Conservation (phyloP, 192 early-diverging fungal genomes). For the Coemansia sp. region DNA sequence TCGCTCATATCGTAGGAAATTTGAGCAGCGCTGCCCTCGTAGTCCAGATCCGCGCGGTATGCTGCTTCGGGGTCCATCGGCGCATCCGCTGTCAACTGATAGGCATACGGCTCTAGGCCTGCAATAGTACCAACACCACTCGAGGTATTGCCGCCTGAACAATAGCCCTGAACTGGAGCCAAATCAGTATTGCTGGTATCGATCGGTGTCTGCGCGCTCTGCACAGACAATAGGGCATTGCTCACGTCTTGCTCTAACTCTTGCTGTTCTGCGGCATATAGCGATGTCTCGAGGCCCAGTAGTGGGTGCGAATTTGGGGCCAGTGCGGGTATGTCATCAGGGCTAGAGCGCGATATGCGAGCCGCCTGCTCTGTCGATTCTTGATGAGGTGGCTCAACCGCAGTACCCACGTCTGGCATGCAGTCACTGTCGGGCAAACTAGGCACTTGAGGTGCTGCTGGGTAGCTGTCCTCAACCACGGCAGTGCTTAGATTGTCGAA, state of each 20-base stretch:
- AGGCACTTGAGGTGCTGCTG: background rate
- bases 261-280: background rate
- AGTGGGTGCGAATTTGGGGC: background rate
- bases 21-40: background rate
- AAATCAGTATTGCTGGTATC: background rate
- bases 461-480: background rate
- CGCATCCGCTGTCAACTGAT: background rate
- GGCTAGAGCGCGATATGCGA: background rate
- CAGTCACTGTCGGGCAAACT: background rate
- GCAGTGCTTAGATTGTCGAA: conserved; percentile 34
- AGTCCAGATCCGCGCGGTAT: background rate
- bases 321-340: background rate
- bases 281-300: background rate
- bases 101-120: background rate
- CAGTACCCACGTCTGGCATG: background rate
- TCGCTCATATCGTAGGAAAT: background rate
- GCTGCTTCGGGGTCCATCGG: background rate
- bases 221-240: background rate
- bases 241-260: background rate
- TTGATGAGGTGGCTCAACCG: background rate
- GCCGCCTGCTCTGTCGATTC: background rate
- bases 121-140: background rate
- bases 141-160: background rate
- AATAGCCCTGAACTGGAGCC: background rate
- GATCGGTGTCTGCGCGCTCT: background rate